Evolutionary conservation across 306 rosid species (phyloP).

Genomic region (Corylus americana): DNA sequence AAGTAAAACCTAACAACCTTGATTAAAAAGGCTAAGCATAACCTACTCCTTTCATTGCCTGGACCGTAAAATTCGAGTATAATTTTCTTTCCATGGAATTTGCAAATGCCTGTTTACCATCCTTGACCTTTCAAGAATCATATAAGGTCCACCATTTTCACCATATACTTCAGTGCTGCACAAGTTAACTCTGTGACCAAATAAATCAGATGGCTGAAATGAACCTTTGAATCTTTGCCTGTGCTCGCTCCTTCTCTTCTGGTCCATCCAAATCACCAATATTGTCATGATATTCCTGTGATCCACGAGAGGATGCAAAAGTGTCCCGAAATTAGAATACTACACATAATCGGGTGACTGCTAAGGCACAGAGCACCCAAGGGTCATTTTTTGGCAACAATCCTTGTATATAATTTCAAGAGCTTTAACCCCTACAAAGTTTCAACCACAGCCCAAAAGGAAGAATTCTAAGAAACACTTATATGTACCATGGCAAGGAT

Average conservation of each 20-base stretch:
- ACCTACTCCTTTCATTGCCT: not conserved
- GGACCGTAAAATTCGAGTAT: not conserved
- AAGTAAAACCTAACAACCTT: too few relatives aligned
- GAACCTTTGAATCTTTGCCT: slow-evolving; percentile 79
- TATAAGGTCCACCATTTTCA: not conserved
- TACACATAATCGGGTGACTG: not conserved
- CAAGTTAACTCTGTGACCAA: not conserved
- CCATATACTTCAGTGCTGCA: too few relatives aligned
- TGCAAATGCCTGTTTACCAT: not conserved
- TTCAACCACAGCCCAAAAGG: not conserved
- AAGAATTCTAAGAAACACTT: not conserved
- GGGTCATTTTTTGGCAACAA: not conserved
- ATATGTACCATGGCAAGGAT: not conserved
- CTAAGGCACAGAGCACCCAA: not conserved
- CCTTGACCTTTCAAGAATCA: not conserved
- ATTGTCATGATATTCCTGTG: slow-evolving; percentile 85
- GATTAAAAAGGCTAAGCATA: not conserved
- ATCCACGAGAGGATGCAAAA: slow-evolving; percentile 14
- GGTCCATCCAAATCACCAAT: slow-evolving; percentile 93
- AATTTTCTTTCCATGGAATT: not conserved
- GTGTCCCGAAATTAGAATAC: not conserved
- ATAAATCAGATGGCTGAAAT: slow-evolving; percentile 55
- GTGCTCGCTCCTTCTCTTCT: slow-evolving; percentile 87
- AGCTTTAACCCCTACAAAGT: not conserved
- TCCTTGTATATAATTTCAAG: not conserved